These are phyloP conservation scores for Lepidium aucheri DNA, from an alignment of 345 rosid genomes.

Conservation along the genomic window DNA sequence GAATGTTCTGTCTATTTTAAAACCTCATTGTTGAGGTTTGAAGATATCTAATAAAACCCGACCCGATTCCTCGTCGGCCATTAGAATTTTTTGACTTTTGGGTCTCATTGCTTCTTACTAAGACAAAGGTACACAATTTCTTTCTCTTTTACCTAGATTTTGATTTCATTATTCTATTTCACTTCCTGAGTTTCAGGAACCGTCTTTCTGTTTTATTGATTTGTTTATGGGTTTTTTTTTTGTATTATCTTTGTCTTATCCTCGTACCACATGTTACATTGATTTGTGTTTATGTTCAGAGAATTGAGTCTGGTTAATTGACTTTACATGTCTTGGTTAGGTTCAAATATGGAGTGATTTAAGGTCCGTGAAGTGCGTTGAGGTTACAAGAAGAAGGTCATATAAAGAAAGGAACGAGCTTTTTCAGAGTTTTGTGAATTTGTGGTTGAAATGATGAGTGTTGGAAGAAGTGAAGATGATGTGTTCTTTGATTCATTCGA, in stretches of 20 bases:
- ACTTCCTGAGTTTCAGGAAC: conserved; percentile 31
- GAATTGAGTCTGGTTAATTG: conserved; percentile 18
- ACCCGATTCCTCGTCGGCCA: conserved; percentile 41
- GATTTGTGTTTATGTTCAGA: conserved; percentile 17
- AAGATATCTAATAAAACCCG: conserved; percentile 7
- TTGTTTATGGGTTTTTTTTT: neutral
- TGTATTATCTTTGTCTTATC: neutral
- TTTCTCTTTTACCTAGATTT: conserved; percentile 6
- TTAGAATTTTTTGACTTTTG: conserved; percentile 24
- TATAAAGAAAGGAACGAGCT: neutral
- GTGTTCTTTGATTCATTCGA: conserved; percentile 64
- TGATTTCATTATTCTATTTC: conserved; percentile 26
- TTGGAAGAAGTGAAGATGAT: conserved; percentile 40
- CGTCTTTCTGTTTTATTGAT: conserved; percentile 13
- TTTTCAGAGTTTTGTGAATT: conserved; percentile 25
- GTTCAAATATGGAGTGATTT: conserved; percentile 28
- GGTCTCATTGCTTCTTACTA: conserved; percentile 41
- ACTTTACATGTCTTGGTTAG: conserved; percentile 11
- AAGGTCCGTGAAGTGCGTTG: conserved; percentile 45
- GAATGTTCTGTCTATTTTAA: conserved; percentile 18
- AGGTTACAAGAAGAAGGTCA: conserved; percentile 20
- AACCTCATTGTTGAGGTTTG: neutral
- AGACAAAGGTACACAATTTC: conserved; percentile 44
- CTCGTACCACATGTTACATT: neutral
- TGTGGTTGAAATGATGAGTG: conserved; percentile 46